Percentiles rank a stretch among this genome's conserved stretches.
Evolutionary conservation across 2,329 filamentous ascomycete species (phyloP).

Genomic region (Arthrobotrys megalospora): DNA sequence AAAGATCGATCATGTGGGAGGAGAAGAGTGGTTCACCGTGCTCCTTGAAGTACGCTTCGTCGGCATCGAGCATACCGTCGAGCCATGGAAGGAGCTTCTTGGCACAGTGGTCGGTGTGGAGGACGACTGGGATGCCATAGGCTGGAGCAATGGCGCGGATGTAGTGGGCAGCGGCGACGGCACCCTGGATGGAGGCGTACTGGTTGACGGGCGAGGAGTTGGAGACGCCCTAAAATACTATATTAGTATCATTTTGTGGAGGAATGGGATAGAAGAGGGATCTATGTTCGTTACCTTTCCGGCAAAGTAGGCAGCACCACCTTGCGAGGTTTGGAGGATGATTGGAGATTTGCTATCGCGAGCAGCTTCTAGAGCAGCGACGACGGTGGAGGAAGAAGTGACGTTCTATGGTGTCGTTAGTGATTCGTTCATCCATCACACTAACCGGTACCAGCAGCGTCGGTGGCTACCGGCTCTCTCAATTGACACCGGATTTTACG

Average conservation of each 20-base stretch:
- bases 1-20: slow-evolving; percentile 98
- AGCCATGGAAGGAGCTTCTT: slow-evolving; percentile 99
- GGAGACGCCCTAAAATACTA: slow-evolving; percentile 75
- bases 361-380: slow-evolving; percentile 93
- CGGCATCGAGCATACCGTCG: slow-evolving; percentile 93
- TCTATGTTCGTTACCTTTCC: slow-evolving; percentile 75
- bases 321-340: slow-evolving; percentile 93
- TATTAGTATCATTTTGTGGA: slow-evolving; percentile 66
- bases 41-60: slow-evolving; percentile 95
- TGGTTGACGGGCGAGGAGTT: slow-evolving; percentile 78
- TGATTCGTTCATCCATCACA: neutral
- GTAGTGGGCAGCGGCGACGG: slow-evolving; percentile 91
- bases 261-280: neutral
- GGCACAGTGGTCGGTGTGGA: slow-evolving; percentile 98
- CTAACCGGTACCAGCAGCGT: slow-evolving; percentile 8
- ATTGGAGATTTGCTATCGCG: slow-evolving; percentile 91
- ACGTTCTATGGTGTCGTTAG: slow-evolving; percentile 76
- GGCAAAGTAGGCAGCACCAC: slow-evolving; percentile 92
- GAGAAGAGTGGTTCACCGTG: slow-evolving; percentile 94
- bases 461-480: neutral
- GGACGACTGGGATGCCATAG: slow-evolving; percentile 91
- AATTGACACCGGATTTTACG: neutral
- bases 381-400: slow-evolving; percentile 89
- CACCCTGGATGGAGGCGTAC: slow-evolving; percentile 87
- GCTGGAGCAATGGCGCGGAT: slow-evolving; percentile 87